Evolutionary conservation across 768 basidiomycete genomes (phyloP).

Genomic region (Trametes villosa): DNA sequence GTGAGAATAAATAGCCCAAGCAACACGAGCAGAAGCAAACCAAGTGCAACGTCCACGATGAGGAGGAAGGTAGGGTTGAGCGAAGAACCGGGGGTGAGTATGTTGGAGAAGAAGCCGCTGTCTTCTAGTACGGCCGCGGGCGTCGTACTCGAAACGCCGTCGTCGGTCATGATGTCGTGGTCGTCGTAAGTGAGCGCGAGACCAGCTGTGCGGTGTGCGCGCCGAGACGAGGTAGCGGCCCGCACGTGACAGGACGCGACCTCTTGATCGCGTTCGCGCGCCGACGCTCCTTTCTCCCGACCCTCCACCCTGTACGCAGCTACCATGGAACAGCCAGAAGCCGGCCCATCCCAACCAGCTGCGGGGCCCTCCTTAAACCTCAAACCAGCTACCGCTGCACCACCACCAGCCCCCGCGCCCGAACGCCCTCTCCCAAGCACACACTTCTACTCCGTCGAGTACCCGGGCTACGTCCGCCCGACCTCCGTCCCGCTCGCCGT

Average conservation of each 20-base stretch:
- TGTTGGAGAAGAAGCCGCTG: conserved; percentile 50
- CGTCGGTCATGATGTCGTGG: not conserved
- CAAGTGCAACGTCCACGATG: conserved; percentile 64
- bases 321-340: conserved; percentile 12
- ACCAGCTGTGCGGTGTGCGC: not conserved
- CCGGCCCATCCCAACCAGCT: conserved; percentile 8
- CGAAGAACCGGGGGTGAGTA: conserved; percentile 78
- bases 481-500: conserved; percentile 66
- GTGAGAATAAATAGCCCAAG: conserved; percentile 62
- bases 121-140: not conserved
- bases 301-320: not conserved
- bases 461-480: conserved; percentile 81
- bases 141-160: not conserved
- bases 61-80: conserved; percentile 71
- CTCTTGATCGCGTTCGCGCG: conserved; percentile 3
- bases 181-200: not conserved
- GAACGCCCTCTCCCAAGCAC: conserved; percentile 54
- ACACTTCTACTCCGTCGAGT: conserved; percentile 83
- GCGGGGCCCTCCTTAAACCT: conserved; percentile 1
- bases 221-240: not conserved
- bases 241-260: conserved; percentile 20
- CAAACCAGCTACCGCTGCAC: not conserved
- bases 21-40: conserved; percentile 61
- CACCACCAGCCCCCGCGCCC: conserved; percentile 35
- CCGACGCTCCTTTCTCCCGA: not conserved